Conservation (phyloP, 495 filamentous ascomycete genomes). For the Lasiosphaeria hispida region DNA sequence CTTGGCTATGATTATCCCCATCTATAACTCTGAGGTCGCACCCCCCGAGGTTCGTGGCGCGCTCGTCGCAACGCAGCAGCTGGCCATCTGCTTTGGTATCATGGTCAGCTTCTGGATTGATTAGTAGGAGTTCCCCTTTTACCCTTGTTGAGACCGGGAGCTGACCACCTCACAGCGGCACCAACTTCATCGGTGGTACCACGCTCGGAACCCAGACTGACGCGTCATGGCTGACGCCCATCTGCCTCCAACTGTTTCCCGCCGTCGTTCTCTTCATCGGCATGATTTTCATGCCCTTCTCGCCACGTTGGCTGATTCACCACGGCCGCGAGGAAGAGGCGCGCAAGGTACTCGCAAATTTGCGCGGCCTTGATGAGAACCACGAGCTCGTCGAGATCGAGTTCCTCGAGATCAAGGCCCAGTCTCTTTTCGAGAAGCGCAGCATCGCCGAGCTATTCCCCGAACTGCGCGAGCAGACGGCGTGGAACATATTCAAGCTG, state of each 20-base stretch:
- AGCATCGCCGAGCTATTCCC: slow-evolving; percentile 71
- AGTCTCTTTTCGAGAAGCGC: slow-evolving; percentile 75
- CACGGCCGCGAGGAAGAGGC: slow-evolving; percentile 71
- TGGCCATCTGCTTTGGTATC: slow-evolving; percentile 81
- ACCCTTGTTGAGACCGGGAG: not conserved
- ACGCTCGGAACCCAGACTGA: slow-evolving; percentile 57
- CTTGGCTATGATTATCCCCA: slow-evolving; percentile 64
- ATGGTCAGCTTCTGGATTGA: slow-evolving; percentile 84
- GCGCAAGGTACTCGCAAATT: slow-evolving; percentile 60
- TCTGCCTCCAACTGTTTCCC: slow-evolving; percentile 60
- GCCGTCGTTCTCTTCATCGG: slow-evolving; percentile 61
- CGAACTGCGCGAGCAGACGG: slow-evolving; percentile 56
- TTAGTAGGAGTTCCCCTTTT: slow-evolving; percentile 41
- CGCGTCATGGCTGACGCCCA: slow-evolving; percentile 66
- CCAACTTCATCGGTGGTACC: slow-evolving; percentile 76
- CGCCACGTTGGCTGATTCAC: slow-evolving; percentile 75
- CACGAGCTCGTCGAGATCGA: slow-evolving; percentile 70
- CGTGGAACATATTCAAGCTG: slow-evolving; percentile 62
- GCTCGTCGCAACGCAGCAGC: slow-evolving; percentile 74
- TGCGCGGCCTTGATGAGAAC: slow-evolving; percentile 59
- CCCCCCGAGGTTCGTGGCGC: slow-evolving; percentile 62
- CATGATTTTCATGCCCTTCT: slow-evolving; percentile 81
- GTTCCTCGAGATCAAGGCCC: slow-evolving; percentile 79
- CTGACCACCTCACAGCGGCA: slow-evolving; percentile 39
- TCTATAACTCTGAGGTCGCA: slow-evolving; percentile 70